Conservation (phyloP, 1,284 basidiomycete genomes). For the Mycena citricolor region DNA sequence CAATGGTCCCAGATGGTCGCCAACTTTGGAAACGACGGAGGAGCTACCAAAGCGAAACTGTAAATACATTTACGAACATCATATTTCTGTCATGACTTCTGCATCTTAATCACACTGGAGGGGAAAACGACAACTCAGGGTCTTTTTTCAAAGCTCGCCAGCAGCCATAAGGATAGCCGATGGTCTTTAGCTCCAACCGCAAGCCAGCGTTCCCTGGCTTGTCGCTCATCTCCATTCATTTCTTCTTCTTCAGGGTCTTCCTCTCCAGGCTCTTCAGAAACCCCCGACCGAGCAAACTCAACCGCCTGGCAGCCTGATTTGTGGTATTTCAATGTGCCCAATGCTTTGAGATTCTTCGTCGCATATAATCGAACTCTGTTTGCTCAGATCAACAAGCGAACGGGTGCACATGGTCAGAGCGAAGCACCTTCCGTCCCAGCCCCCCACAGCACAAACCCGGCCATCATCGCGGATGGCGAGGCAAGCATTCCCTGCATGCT, state of each 20-base stretch:
- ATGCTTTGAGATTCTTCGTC: constrained; percentile 69
- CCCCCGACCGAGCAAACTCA: constrained; percentile 54
- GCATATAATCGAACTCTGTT: constrained; percentile 76
- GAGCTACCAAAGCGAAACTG: constrained; percentile 47
- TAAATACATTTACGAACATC: too few relatives aligned
- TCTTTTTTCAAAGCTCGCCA: constrained; percentile 67
- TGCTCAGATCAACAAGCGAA: background rate
- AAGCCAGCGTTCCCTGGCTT: constrained; percentile 63
- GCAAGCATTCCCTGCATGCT: constrained; percentile 74
- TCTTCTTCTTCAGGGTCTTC: constrained; percentile 53
- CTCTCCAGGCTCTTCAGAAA: constrained; percentile 24
- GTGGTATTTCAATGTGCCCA: constrained; percentile 81
- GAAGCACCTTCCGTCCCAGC: constrained; percentile 86
- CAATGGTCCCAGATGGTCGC: constrained; percentile 58
- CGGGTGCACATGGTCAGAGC: background rate
- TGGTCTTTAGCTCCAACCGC: constrained; percentile 72
- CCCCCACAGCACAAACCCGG: constrained; percentile 76
- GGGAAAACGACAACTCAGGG: too few relatives aligned
- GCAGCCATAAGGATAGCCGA: constrained; percentile 74
- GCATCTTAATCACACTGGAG: too few relatives aligned
- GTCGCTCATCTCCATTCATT: constrained; percentile 50
- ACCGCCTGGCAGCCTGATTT: constrained; percentile 71
- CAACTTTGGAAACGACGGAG: constrained; percentile 75
- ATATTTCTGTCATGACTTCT: too few relatives aligned
- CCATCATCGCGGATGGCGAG: constrained; percentile 76